phyloP scores from a whole-genome alignment of 2,329 filamentous ascomycete species.

The Pestalotiopsis sp. region DNA sequence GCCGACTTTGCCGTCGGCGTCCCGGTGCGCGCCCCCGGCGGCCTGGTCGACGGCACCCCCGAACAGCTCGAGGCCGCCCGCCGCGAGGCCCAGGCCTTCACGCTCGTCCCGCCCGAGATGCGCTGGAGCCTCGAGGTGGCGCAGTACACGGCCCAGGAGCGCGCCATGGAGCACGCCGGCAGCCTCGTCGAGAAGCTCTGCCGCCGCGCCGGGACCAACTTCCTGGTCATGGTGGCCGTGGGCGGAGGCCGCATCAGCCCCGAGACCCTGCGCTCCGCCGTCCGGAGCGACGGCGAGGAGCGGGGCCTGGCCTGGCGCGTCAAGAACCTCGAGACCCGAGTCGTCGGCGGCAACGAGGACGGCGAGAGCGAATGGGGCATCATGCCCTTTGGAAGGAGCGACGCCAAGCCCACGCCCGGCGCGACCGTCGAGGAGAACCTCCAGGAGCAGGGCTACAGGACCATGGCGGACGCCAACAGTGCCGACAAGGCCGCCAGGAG shows the following conservation, averaged over 20 bases:
- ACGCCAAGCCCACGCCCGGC: conserved; percentile 16
- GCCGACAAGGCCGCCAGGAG: background rate
- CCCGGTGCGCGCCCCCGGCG: background rate
- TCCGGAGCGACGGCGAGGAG: conserved; percentile 44
- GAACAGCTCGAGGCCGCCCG: background rate
- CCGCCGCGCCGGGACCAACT: conserved; percentile 20
- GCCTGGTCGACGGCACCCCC: conserved; percentile 20
- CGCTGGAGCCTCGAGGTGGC: conserved; percentile 23
- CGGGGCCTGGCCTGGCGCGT: conserved; percentile 43
- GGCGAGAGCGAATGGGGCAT: conserved; percentile 22
- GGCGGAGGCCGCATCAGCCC: conserved; percentile 37
- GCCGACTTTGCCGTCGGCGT: background rate
- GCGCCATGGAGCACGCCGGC: conserved; percentile 20
- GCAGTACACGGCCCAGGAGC: conserved; percentile 13
- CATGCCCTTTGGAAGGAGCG: conserved; percentile 32
- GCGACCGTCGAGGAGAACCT: background rate
- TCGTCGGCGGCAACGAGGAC: conserved; percentile 9
- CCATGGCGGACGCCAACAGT: background rate
- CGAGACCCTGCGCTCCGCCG: conserved; percentile 36
- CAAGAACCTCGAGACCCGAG: conserved; percentile 22
- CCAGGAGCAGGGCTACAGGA: background rate
- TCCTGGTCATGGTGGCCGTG: conserved; percentile 39
- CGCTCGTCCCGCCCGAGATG: conserved; percentile 33
- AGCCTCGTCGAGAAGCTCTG: conserved; percentile 27
- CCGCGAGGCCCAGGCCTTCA: conserved; percentile 28